Evolutionary conservation across 208 protist species (phyloP).

Genomic region (Blastocrithidia nonstop): DNA sequence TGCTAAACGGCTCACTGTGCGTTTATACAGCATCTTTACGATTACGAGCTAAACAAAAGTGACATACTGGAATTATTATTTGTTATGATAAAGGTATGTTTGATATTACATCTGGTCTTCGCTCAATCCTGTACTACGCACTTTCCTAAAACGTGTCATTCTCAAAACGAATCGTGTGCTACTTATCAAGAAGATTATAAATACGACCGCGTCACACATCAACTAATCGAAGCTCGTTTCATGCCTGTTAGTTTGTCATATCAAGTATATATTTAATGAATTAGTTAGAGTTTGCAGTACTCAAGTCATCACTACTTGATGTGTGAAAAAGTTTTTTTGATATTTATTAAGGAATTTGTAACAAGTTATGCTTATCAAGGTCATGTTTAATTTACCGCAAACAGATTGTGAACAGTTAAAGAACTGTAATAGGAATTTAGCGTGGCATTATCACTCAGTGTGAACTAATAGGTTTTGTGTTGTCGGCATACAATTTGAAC

Average conservation of each 20-base stretch:
- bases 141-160: slow-evolving; percentile 76
- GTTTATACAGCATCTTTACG: slow-evolving; percentile 48
- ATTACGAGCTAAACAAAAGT: slow-evolving; percentile 63
- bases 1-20: slow-evolving; percentile 72
- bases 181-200: slow-evolving; percentile 70
- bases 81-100: slow-evolving; percentile 26
- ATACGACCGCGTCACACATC: slow-evolving; percentile 75
- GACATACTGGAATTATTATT: slow-evolving; percentile 49
- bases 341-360: neutral
- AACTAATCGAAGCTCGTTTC: slow-evolving; percentile 52
- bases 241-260: slow-evolving; percentile 27
- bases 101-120: slow-evolving; percentile 33
- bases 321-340: neutral
- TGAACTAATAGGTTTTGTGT: slow-evolving; percentile 45
- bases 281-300: neutral
- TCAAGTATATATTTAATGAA: slow-evolving; percentile 22
- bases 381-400: slow-evolving; percentile 43
- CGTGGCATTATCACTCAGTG: slow-evolving; percentile 76
- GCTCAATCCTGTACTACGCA: slow-evolving; percentile 77
- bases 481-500: slow-evolving; percentile 65
- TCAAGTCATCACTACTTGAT: slow-evolving; percentile 5
- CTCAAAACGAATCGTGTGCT: slow-evolving; percentile 45
- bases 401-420: slow-evolving; percentile 49
- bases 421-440: slow-evolving; percentile 32
- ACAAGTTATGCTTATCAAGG: slow-evolving; percentile 1